Evolutionary conservation across 768 basidiomycete species (phyloP).

Genomic region (Russula griseocarnosa): DNA sequence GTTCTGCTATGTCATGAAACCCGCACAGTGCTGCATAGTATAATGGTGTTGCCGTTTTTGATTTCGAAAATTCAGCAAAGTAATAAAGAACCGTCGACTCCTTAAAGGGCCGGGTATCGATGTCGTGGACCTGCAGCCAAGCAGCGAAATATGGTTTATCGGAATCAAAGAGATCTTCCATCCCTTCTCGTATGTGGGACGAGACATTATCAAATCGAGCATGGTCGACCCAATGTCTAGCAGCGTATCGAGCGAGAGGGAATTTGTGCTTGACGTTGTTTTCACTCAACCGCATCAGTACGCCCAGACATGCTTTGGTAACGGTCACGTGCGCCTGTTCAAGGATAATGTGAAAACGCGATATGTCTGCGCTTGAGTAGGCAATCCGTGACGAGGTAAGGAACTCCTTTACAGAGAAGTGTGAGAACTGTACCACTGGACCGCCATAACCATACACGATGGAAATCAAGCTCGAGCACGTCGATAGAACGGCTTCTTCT

Average conservation of each 20-base stretch:
- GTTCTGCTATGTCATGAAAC: neutral
- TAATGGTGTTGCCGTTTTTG: neutral
- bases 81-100: neutral
- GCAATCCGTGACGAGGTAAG: neutral
- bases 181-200: neutral
- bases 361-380: neutral
- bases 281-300: neutral
- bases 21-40: neutral
- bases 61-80: too few species aligned
- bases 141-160: neutral
- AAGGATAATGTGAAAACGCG: neutral
- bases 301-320: neutral
- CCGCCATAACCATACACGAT: neutral
- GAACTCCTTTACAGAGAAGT: constrained; percentile 12
- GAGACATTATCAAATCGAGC: neutral
- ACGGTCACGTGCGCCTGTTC: neutral
- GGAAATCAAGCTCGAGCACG: neutral
- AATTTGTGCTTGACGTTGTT: neutral
- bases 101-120: fast-evolving
- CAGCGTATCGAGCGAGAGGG: neutral
- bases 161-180: neutral
- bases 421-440: constrained; percentile 1
- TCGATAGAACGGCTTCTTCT: neutral
- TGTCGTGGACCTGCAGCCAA: neutral
- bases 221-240: neutral